Percentiles rank a stretch among this genome's conserved stretches.
Evolutionary conservation across 75 land plant genomes (phyloP).

Genomic region (Chamaecyparis obtusa): DNA sequence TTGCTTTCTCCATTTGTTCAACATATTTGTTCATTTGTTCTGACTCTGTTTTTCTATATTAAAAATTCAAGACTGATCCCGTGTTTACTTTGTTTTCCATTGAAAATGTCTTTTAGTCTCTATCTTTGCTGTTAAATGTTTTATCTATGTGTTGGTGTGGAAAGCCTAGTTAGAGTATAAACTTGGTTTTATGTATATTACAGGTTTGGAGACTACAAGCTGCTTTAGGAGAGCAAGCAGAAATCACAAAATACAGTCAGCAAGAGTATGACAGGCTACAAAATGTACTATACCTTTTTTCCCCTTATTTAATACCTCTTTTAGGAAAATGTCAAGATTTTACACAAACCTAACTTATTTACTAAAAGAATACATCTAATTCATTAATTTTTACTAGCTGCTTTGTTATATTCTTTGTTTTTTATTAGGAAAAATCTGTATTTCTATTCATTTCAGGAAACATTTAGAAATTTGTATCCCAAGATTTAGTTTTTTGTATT

Average conservation of each 20-base stretch:
- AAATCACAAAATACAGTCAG: constrained; percentile 83
- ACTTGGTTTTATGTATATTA: background rate
- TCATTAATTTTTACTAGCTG: background rate
- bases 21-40: background rate
- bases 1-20: background rate
- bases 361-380: background rate
- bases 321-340: background rate
- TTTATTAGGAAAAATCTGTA: background rate
- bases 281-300: constrained; percentile 44
- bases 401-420: background rate
- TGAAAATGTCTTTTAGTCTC: background rate
- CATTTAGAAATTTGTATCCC: background rate
- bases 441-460: background rate
- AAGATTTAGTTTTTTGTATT: background rate
- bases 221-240: constrained; percentile 84
- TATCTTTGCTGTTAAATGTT: background rate
- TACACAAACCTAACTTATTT: background rate
- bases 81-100: background rate
- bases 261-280: constrained; percentile 90
- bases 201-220: constrained; percentile 94
- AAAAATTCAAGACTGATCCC: background rate
- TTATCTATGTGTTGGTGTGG: constrained; percentile 6
- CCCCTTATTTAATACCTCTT: background rate
- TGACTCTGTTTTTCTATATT: background rate
- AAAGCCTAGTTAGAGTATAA: background rate